phyloP scores from a whole-genome alignment of 106 monocot genomes.

The Acorus calamus region DNA sequence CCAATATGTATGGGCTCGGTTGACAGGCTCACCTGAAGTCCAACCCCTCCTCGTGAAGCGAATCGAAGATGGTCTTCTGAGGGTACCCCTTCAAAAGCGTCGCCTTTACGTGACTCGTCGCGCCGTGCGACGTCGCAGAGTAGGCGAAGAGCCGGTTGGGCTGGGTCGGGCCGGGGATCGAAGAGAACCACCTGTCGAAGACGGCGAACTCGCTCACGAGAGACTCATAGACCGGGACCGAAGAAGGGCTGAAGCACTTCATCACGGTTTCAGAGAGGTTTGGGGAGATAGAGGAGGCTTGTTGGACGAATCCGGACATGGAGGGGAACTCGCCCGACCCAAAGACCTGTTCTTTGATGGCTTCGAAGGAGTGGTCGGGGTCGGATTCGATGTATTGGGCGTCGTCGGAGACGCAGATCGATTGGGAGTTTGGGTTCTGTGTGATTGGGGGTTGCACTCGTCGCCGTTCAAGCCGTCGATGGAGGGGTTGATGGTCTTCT shows the following conservation, averaged over 20 bases:
- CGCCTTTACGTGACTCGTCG: constrained; percentile 28
- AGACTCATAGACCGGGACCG: constrained; percentile 41
- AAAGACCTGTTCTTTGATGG: constrained; percentile 44
- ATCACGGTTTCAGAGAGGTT: constrained; percentile 39
- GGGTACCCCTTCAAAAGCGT: constrained; percentile 54
- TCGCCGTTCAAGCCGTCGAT: constrained; percentile 65
- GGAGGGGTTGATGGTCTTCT: constrained; percentile 36
- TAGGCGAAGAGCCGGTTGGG: constrained; percentile 79
- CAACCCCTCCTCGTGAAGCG: constrained; percentile 33
- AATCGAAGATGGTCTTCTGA: constrained; percentile 84
- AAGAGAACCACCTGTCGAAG: constrained; percentile 79
- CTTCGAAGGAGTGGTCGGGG: constrained; percentile 72
- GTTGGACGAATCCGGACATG: constrained; percentile 72
- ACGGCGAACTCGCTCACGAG: constrained; percentile 56
- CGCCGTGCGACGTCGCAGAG: constrained; percentile 74
- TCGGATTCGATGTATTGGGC: constrained; percentile 55
- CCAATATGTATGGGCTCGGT: no score
- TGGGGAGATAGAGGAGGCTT: constrained; percentile 28
- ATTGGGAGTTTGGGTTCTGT: constrained; percentile 17
- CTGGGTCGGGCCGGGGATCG: constrained; percentile 73
- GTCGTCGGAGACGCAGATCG: constrained; percentile 62
- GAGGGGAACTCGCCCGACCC: constrained; percentile 37
- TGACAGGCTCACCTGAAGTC: constrained; percentile 9
- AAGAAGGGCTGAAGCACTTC: constrained; percentile 50
- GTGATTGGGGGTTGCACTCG: constrained; percentile 54